Evolutionary conservation across 441 rosid species (phyloP).

Genomic region (Viola pubescens): DNA sequence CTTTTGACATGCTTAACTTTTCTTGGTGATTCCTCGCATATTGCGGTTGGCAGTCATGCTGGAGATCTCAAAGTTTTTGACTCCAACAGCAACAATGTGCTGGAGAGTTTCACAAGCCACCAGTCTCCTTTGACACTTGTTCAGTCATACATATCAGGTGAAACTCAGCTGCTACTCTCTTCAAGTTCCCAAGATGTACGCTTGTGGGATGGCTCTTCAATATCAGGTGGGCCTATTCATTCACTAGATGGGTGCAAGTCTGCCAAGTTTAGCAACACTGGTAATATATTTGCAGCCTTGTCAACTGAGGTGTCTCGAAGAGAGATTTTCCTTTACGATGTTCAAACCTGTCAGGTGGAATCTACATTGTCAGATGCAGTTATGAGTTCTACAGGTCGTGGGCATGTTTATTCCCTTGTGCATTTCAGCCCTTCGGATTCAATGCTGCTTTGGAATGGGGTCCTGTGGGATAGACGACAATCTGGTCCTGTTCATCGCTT

Average conservation of each 20-base stretch:
- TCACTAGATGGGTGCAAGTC: constrained; percentile 80
- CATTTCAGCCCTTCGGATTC: constrained; percentile 88
- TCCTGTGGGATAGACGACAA: constrained; percentile 74
- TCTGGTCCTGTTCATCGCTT: constrained; percentile 59
- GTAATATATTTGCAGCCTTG: constrained; percentile 62
- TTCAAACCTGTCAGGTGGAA: constrained; percentile 57
- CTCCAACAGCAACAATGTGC: constrained; percentile 51
- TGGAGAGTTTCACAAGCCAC: constrained; percentile 79
- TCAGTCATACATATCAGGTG: constrained; percentile 59
- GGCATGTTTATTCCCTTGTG: constrained; percentile 63
- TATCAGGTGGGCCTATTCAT: constrained; percentile 64
- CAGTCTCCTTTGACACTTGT: constrained; percentile 69
- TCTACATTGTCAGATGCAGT: constrained; percentile 54
- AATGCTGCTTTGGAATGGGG: constrained; percentile 91
- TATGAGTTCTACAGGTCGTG: constrained; percentile 56
- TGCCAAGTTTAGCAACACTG: constrained; percentile 88
- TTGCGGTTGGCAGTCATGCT: constrained; percentile 86
- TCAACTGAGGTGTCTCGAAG: constrained; percentile 49
- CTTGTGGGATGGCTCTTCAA: constrained; percentile 81
- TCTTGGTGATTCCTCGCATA: constrained; percentile 64
- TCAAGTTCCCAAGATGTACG: constrained; percentile 81
- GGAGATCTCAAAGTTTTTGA: constrained; percentile 84
- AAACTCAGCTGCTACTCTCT: constrained; percentile 69
- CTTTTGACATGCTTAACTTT: constrained; percentile 76
- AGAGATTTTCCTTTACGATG: constrained; percentile 86